Base-by-base conservation (phyloP, 208 protist genomes). In the Crithidia fasciculata region DNA sequence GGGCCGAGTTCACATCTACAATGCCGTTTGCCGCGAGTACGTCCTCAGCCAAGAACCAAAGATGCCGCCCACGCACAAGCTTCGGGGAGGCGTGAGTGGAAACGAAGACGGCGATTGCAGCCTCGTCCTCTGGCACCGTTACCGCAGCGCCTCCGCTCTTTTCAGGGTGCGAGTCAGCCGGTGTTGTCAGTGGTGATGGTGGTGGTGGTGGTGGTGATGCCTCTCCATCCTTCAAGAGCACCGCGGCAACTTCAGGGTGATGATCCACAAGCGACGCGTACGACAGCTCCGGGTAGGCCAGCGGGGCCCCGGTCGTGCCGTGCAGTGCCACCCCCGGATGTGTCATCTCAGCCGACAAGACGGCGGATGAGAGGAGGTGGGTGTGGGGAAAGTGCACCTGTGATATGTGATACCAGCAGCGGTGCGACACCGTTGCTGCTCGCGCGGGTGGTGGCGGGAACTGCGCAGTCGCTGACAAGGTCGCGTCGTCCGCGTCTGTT, bases 371-470 rank as follows among this genome's bases (percentile, higher is more conserved):
- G 28, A 94, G 63, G 39, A 74, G 69, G 63, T 85, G 90, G 28
- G 56, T 65, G 3, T 72, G 69, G 15, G 86, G 87, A 15, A 92
- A 78, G 57, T 76, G 72, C 6, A 94, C 56, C 53, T 96, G 87
- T 10, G 89, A 92, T 44, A 96, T 39, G 72, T 96, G 88, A 56
- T 96, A 96, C 64, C 85, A 96, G 57, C 87, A 87, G 15, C 70
- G 39, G 18, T 72, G 53, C 44, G 45, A 60, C 74, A 8, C 16
- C 19, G 43, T 40, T 8, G 40, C 37, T 10, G 65, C 15, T 39
- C 16, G 8, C 28, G 39, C 9, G n/a, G 7, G 8, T 2, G 8
- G n/a, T 52, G 65, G 50, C 39, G 19, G 52, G 28, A 28, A 28
- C 28, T 41, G 49, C 6, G 39, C 50, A 12, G 8, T 49, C 1